Evolutionary conservation across 495 filamentous ascomycete genomes (phyloP).

Genomic region (Friedmanniomyces endolithicus): DNA sequence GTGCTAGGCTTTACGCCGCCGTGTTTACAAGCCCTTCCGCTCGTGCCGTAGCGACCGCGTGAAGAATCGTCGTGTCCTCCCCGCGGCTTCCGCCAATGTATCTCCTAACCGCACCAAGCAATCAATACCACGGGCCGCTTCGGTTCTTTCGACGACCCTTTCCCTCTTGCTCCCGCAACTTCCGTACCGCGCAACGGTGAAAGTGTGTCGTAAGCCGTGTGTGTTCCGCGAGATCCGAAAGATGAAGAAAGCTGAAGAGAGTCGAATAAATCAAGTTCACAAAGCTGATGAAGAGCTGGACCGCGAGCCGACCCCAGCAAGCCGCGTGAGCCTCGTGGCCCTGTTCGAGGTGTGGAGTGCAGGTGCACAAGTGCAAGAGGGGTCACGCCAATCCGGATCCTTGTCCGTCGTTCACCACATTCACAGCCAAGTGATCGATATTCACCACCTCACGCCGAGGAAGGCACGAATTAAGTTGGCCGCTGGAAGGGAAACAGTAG

Average conservation of each 20-base stretch:
- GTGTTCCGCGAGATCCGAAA: neutral
- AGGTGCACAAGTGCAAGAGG: too few relatives aligned
- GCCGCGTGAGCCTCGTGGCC: neutral
- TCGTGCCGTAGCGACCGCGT: neutral
- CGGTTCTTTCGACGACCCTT: neutral
- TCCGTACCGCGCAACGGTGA: neutral
- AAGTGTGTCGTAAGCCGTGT: neutral
- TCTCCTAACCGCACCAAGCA: neutral
- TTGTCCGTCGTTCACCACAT: neutral
- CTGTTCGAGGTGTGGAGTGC: neutral
- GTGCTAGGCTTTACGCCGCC: neutral
- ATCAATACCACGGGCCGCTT: neutral
- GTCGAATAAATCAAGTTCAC: neutral
- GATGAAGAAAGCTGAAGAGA: neutral
- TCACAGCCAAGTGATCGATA: neutral
- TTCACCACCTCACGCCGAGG: neutral
- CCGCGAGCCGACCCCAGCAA: neutral
- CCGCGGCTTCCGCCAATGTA: neutral
- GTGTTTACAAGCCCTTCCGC: neutral
- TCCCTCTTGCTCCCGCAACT: neutral
- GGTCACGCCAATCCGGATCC: too few relatives aligned
- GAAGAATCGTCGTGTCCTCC: neutral
- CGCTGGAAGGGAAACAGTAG: too few relatives aligned
- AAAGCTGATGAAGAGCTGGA: neutral
- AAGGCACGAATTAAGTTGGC: neutral